These are phyloP conservation scores for Begonia masoniana DNA, from an alignment of 306 rosid genomes.

Conservation along the genomic window DNA sequence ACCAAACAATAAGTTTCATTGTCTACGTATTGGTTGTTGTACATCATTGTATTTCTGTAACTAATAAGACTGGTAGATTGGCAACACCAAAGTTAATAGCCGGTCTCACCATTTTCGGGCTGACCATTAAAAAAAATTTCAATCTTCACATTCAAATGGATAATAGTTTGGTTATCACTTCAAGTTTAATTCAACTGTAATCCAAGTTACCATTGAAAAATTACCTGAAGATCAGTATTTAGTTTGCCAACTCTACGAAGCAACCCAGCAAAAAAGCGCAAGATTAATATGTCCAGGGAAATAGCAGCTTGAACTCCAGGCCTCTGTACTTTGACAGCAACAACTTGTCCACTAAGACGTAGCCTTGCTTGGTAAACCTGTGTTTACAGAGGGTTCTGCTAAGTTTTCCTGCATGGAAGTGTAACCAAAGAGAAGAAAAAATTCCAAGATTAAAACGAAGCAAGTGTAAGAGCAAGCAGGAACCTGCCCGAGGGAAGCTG, in stretches of 20 bases:
- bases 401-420: too few relatives aligned
- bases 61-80: too few relatives aligned
- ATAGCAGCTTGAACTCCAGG: conserved; percentile 95
- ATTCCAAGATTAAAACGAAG: conserved; percentile 21
- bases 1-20: too few relatives aligned
- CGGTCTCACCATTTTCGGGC: too few relatives aligned
- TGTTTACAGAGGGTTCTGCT: conserved; percentile 13
- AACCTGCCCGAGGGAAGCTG: conserved; percentile 99
- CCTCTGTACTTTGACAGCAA: conserved; percentile 95
- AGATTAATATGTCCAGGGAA: conserved; percentile 74
- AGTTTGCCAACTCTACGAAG: conserved; percentile 45
- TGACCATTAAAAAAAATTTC: neutral
- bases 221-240: conserved; percentile 92
- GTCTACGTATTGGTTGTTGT: too few relatives aligned
- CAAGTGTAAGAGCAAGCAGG: conserved; percentile 9
- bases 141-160: neutral
- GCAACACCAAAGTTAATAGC: too few relatives aligned
- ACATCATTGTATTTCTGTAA: too few relatives aligned
- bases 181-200: neutral
- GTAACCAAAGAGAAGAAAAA: too few relatives aligned
- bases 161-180: neutral
- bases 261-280: conserved; percentile 59
- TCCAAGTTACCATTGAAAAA: conserved; percentile 8
- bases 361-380: conserved; percentile 96
- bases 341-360: conserved; percentile 47